Conservation (phyloP, 192 early-diverging fungal genomes). For the Pilaira anomala region DNA sequence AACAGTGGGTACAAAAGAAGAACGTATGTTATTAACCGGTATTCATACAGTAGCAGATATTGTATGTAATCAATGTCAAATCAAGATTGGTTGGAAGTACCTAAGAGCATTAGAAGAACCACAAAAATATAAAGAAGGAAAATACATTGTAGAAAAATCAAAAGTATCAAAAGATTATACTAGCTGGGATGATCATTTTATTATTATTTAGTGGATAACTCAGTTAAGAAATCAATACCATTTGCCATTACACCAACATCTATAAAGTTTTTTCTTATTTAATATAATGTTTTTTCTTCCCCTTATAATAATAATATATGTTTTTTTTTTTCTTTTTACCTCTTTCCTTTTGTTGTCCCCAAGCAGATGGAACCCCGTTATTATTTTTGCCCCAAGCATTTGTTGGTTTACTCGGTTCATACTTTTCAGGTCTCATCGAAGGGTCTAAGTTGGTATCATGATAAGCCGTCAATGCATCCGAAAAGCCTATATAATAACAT, state of each 20-base stretch:
- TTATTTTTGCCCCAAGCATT: conserved; percentile 10
- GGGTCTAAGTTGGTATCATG: conserved; percentile 15
- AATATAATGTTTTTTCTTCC: background rate
- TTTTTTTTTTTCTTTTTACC: background rate
- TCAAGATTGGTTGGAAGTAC: conserved; percentile 59
- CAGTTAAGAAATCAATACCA: conserved; percentile 4
- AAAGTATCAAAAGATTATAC: conserved; percentile 42
- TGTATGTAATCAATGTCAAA: conserved; percentile 46
- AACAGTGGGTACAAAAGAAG: conserved; percentile 51
- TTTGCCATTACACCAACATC: conserved; percentile 1
- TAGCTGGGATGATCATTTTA: background rate
- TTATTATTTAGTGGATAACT: conserved; percentile 4
- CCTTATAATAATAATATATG: too few relatives aligned
- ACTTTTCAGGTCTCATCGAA: conserved; percentile 13
- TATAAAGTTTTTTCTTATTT: background rate
- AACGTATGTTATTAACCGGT: conserved; percentile 54
- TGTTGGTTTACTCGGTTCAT: conserved; percentile 1
- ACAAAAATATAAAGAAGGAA: conserved; percentile 61
- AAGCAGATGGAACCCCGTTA: background rate
- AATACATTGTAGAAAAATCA: conserved; percentile 54
- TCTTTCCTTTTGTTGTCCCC: background rate
- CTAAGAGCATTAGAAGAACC: conserved; percentile 53
- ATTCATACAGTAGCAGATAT: conserved; percentile 59
- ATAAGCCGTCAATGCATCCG: conserved; percentile 11
- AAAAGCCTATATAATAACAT: background rate